A percentile compares a stretch with the other conserved stretches of the same genome.
These are phyloP conservation scores for Rutstroemia sp. DNA, from an alignment of 2,329 filamentous ascomycete genomes.

Conservation along the genomic window DNA sequence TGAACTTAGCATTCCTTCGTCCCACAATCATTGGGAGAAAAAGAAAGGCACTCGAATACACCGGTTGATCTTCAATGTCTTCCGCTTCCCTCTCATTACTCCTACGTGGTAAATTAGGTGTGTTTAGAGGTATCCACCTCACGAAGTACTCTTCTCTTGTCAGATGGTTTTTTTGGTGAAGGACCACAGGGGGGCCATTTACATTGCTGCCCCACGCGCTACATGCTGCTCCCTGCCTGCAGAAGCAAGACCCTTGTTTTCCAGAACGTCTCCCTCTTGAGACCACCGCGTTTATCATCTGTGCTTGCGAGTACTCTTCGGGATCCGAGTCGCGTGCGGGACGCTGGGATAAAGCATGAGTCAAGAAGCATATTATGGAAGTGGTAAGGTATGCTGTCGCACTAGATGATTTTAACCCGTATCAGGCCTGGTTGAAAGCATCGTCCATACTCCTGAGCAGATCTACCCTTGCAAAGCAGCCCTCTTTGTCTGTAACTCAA, in stretches of 20 bases:
- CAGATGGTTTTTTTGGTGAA: conserved; percentile 1
- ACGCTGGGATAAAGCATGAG: background rate
- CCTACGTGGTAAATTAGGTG: background rate
- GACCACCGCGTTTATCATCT: conserved; percentile 2
- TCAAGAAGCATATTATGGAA: background rate
- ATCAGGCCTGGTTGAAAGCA: background rate
- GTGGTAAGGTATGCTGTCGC: conserved; percentile 1
- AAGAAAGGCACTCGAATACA: too few relatives aligned
- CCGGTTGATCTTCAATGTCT: background rate
- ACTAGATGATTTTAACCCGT: background rate
- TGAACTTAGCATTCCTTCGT: too few relatives aligned
- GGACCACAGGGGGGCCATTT: conserved; percentile 1
- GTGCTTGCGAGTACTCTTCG: background rate
- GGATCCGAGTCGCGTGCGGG: background rate
- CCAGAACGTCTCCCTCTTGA: background rate
- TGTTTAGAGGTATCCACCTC: conserved; percentile 1
- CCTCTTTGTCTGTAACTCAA: background rate
- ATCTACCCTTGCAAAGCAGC: background rate
- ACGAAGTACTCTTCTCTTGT: background rate
- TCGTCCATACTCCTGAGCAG: conserved; percentile 2
- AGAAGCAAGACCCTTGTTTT: background rate
- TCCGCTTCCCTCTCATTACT: background rate
- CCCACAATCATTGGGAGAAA: too few relatives aligned
- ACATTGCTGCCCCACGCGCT: conserved; percentile 1
- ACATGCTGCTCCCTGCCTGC: background rate